Percentiles rank a stretch among this genome's conserved stretches.
Evolutionary conservation across 306 rosid species (phyloP).

Genomic region (Lathyrus sativus): DNA sequence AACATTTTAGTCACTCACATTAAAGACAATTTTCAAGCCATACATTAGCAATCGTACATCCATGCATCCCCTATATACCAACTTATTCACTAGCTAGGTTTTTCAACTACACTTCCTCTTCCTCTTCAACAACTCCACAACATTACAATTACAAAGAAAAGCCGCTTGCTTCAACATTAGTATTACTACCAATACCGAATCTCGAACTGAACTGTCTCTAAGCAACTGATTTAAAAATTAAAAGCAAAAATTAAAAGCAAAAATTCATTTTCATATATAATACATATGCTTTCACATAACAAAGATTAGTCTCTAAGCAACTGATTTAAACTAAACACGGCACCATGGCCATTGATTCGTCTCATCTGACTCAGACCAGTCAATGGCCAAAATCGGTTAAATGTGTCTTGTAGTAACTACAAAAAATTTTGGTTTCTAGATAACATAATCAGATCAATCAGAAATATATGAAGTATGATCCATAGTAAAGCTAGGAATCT

Average conservation of each 20-base stretch:
- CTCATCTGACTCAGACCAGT: background rate
- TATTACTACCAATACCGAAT: slow-evolving; percentile 42
- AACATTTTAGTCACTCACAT: no score
- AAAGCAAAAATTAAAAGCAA: no score
- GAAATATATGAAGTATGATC: slow-evolving; percentile 77
- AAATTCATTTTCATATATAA: no score
- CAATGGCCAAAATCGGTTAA: background rate
- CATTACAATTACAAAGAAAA: slow-evolving; percentile 19
- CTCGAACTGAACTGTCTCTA: slow-evolving; percentile 36
- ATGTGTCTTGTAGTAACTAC: background rate
- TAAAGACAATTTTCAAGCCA: no score
- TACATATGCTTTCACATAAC: background rate
- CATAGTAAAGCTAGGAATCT: slow-evolving; percentile 85
- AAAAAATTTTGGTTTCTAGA: slow-evolving; percentile 35
- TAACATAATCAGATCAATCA: slow-evolving; percentile 86
- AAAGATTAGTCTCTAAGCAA: slow-evolving; percentile 45
- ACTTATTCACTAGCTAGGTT: no score
- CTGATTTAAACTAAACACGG: background rate
- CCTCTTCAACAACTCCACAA: background rate
- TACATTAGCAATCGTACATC: slow-evolving; percentile 29
- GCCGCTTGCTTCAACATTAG: slow-evolving; percentile 29
- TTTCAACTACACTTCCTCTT: no score
- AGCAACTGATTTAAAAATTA: no score
- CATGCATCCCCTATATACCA: slow-evolving; percentile 39
- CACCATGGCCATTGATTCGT: no score